Conservation (phyloP, 1,139 yeast species). For the Candida glucosophila region DNA sequence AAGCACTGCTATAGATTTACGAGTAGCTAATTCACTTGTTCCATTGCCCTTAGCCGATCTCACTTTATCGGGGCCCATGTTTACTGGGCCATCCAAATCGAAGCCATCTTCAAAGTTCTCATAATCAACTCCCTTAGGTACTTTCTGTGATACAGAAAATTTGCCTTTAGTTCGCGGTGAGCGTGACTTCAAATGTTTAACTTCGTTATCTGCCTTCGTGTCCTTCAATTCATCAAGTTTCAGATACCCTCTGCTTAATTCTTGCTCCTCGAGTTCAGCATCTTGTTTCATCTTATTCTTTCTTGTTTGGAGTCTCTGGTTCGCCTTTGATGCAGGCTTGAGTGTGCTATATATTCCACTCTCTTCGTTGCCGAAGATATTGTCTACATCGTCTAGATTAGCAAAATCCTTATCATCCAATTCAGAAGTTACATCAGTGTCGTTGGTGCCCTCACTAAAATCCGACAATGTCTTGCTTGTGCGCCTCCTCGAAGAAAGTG, state of each 20-base stretch:
- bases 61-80: constrained; percentile 7
- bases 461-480: constrained; percentile 22
- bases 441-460: constrained; percentile 28
- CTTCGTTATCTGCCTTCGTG: constrained; percentile 12
- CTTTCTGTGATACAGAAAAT: no score
- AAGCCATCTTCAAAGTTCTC: constrained; percentile 34
- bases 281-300: constrained; percentile 21
- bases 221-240: constrained; percentile 15
- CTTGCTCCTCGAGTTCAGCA: constrained; percentile 29
- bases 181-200: constrained; percentile 21
- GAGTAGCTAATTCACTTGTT: constrained; percentile 6
- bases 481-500: constrained; percentile 13
- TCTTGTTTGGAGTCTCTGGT: constrained; percentile 15
- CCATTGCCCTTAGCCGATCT: constrained; percentile 4
- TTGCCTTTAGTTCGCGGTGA: constrained; percentile 26
- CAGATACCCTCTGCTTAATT: constrained; percentile 14
- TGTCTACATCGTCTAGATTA: constrained; percentile 23
- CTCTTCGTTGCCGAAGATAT: constrained; percentile 30
- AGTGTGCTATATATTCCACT: constrained; percentile 21
- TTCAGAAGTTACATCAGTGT: constrained; percentile 34
- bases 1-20: constrained; percentile 22
- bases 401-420: constrained; percentile 35
- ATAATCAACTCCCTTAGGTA: no score
- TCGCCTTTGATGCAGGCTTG: constrained; percentile 9
- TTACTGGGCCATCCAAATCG: constrained; percentile 9